Percentiles rank a stretch among this genome's conserved stretches.
Evolutionary conservation across 1,284 basidiomycete genomes (phyloP).

Genomic region (Stygiomarasmius scandens): DNA sequence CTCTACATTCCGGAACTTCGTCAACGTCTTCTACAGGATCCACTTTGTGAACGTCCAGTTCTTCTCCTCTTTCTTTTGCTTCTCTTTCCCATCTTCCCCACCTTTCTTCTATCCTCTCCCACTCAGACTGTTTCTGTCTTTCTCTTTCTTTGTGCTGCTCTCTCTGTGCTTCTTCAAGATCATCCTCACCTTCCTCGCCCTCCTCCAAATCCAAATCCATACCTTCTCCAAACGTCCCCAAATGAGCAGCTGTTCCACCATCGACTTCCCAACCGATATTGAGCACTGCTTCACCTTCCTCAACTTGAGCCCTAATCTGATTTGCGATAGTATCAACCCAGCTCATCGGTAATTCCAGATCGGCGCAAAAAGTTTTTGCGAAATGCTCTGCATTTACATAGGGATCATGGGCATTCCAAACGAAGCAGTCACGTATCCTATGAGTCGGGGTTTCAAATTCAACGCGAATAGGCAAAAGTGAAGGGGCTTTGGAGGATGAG

Average conservation of each 20-base stretch:
- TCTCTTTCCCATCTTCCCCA: background rate
- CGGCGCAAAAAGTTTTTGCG: conserved; percentile 84
- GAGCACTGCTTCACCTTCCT: conserved; percentile 83
- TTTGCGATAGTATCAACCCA: conserved; percentile 82
- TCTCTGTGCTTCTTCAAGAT: too few species aligned
- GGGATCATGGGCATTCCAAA: conserved; percentile 94
- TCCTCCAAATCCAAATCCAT: conserved; percentile 21
- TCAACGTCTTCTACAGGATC: conserved; percentile 47
- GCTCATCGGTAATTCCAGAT: conserved; percentile 75
- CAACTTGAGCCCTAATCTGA: conserved; percentile 88
- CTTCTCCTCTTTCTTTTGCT: background rate
- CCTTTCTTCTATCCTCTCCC: too few species aligned
- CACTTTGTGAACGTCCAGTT: conserved; percentile 23
- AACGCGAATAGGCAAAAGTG: conserved; percentile 75
- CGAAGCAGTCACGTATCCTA: conserved; percentile 91
- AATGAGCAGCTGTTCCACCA: conserved; percentile 48
- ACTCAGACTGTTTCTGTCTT: too few species aligned
- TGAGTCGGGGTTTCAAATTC: conserved; percentile 94
- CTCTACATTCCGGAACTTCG: conserved; percentile 82
- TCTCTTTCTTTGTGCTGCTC: too few species aligned
- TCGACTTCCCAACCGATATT: conserved; percentile 76
- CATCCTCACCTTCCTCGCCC: background rate
- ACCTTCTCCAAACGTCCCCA: conserved; percentile 24
- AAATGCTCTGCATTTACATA: conserved; percentile 87
- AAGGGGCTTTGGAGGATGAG: background rate